Percentiles rank a stretch among this genome's conserved stretches.
Conservation (phyloP, 139 green algal species). For the Tetraselmis striata region DNA sequence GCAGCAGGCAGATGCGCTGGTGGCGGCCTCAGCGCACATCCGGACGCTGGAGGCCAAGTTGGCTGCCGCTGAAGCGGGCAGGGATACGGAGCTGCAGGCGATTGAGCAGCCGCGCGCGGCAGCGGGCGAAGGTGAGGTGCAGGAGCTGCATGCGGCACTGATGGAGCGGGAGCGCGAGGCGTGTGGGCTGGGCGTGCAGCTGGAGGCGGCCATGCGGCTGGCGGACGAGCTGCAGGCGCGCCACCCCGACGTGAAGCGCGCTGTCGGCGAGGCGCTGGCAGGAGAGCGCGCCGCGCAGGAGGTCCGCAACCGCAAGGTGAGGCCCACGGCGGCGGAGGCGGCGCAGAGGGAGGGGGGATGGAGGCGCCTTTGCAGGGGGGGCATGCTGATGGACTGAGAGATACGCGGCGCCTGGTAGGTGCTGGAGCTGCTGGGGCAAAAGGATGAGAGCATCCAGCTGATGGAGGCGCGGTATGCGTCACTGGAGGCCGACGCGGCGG, state of each 20-base stretch:
- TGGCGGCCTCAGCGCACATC: conserved; percentile 11
- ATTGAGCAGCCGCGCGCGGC: conserved; percentile 1
- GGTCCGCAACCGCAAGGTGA: conserved; percentile 23
- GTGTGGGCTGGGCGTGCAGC: conserved; percentile 16
- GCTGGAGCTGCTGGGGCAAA: conserved; percentile 29
- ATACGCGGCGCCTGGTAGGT: no score
- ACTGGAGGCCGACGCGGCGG: conserved; percentile 17
- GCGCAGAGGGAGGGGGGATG: no score
- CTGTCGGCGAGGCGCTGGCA: conserved; percentile 23
- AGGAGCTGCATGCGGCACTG: conserved; percentile 14
- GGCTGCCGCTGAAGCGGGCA: conserved; percentile 14
- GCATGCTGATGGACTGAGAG: no score
- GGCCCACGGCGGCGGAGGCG: no score
- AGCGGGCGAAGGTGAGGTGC: neutral
- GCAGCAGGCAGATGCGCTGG: neutral
- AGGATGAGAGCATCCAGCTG: conserved; percentile 26
- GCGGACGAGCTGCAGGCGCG: neutral
- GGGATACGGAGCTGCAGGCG: conserved; percentile 22
- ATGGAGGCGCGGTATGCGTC: conserved; percentile 24
- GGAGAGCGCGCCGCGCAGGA: conserved; percentile 32
- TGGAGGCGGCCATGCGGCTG: neutral
- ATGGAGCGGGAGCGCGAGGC: conserved; percentile 9
- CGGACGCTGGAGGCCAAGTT: conserved; percentile 1
- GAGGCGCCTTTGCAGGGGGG: no score
- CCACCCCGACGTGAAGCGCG: conserved; percentile 2